These are phyloP conservation scores for Ophiocordyceps camponoti-leonardi DNA, from an alignment of 2,329 filamentous ascomycete genomes.

Conservation along the genomic window DNA sequence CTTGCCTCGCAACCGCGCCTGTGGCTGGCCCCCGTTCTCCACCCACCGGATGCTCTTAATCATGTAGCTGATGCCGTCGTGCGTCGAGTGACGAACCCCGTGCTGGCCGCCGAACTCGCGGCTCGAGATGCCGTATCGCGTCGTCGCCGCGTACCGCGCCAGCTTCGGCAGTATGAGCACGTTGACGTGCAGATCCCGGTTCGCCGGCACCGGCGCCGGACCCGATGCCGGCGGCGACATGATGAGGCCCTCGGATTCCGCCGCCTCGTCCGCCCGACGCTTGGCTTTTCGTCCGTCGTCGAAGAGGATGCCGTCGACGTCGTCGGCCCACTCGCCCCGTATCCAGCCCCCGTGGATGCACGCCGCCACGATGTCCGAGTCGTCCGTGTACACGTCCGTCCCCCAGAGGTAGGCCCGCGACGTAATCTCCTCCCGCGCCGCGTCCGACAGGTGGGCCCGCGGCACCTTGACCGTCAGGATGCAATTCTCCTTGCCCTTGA, in stretches of 20 bases:
- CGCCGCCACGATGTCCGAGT: constrained; percentile 82
- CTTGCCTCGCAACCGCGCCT: constrained; percentile 37
- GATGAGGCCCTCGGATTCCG: constrained; percentile 25
- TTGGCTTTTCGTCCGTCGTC: constrained; percentile 28
- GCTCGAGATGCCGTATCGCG: constrained; percentile 66
- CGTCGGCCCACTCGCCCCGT: constrained; percentile 69
- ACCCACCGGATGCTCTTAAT: constrained; percentile 73
- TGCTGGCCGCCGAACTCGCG: constrained; percentile 52
- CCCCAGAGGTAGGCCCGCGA: constrained; percentile 73
- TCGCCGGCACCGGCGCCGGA: constrained; percentile 45
- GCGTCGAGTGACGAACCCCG: constrained; percentile 27
- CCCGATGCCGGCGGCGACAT: constrained; percentile 37
- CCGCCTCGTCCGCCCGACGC: constrained; percentile 11
- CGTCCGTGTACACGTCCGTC: constrained; percentile 86
- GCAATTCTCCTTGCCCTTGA: constrained; percentile 67
- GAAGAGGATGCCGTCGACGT: constrained; percentile 54
- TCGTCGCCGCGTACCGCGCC: constrained; percentile 56
- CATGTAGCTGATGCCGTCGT: constrained; percentile 84
- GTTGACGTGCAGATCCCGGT: constrained; percentile 75
- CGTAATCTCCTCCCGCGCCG: constrained; percentile 69
- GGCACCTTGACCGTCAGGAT: constrained; percentile 80
- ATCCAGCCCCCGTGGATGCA: constrained; percentile 92
- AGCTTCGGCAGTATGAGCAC: constrained; percentile 68
- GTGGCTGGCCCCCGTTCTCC: constrained; percentile 49
- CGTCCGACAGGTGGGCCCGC: constrained; percentile 52